Conservation (phyloP, 495 filamentous ascomycete genomes). For the Tetracladium setigerum region DNA sequence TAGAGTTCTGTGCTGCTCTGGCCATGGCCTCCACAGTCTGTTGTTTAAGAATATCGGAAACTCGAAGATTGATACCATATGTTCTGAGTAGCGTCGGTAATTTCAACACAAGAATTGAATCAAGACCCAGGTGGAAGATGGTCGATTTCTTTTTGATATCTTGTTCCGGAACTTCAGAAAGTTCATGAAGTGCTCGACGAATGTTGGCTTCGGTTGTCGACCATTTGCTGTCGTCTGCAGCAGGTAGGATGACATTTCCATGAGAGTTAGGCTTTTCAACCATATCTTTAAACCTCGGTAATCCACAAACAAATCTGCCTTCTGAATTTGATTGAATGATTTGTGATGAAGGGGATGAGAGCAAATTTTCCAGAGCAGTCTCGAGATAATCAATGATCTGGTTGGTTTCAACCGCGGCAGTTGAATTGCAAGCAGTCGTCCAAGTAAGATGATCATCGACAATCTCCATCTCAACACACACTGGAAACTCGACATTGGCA, state of each 20-base stretch:
- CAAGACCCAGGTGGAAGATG: slow-evolving; percentile 80
- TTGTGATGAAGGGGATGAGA: slow-evolving; percentile 34
- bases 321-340: slow-evolving; percentile 41
- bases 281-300: slow-evolving; percentile 19
- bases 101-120: slow-evolving; percentile 84
- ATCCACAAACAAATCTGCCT: slow-evolving; percentile 46
- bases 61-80: slow-evolving; percentile 46
- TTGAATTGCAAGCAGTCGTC: slow-evolving; percentile 60
- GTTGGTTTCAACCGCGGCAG: slow-evolving; percentile 30
- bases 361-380: slow-evolving; percentile 41
- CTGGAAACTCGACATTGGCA: slow-evolving; percentile 65
- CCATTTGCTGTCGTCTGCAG: slow-evolving; percentile 19
- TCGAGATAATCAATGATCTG: slow-evolving; percentile 48
- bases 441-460: slow-evolving; percentile 44
- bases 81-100: slow-evolving; percentile 57
- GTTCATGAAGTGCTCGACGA: slow-evolving; percentile 51
- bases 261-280: not conserved
- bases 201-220: slow-evolving; percentile 43
- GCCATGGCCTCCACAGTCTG: slow-evolving; percentile 55
- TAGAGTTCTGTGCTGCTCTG: slow-evolving; percentile 5
- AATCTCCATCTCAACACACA: slow-evolving; percentile 74
- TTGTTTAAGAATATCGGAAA: slow-evolving; percentile 59
- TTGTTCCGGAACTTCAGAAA: slow-evolving; percentile 52
- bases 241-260: not conserved
- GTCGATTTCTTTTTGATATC: slow-evolving; percentile 55